Evolutionary conservation across 495 filamentous ascomycete species (phyloP), one percentile per base, ranked within the genome.

Genomic region (Hypomontagnella monticulosa): DNA sequence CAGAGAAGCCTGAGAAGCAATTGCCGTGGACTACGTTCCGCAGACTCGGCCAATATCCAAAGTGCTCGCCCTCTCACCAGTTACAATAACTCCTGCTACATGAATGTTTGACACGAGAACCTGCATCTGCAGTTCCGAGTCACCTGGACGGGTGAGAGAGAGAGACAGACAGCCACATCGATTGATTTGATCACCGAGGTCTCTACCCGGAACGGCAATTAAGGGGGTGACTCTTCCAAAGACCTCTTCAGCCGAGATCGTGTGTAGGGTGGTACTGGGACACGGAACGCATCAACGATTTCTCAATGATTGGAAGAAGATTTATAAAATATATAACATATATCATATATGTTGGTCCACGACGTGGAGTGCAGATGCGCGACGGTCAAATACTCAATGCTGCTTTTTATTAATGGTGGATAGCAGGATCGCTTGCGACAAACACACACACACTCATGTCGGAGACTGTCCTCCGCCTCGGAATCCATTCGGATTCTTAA

Each of bases 181-280:
- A 48, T 16, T 56, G 6, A 47, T 66, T 61, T 51, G 12, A 43
- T 27, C 34, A 34, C 9, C 36, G 36, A 34, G 36, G 43, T 57
- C 41, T 51, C 57, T 48, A 58, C 64, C 52, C 48, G 58, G 47
- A 58, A 63, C 9, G 47, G 53, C 37, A 67, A 61, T 51, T 30
- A 56, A 37, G 44, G 40, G 49, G 44, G 61, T 34, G 49, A 11
- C 2, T 18, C 41, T 59, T 18, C 44, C 36, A 49, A 43, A 48
- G 14, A 16, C 23, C 44, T 59, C 23, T 68, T 68, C 66, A 68
- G 66, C 66, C 66, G 59, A 57, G 49, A 60, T 60, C 19, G 49
- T 49, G 54, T 44, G 42, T 47, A 63, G 54, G 66, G 66, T 63
- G 34, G 16, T 41, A 67, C 52, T 53, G 57, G n/a, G 50, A 50